Percentiles rank a stretch among this genome's conserved stretches.
phyloP scores from a whole-genome alignment of 306 rosid genomes.

The Rosa persica region DNA sequence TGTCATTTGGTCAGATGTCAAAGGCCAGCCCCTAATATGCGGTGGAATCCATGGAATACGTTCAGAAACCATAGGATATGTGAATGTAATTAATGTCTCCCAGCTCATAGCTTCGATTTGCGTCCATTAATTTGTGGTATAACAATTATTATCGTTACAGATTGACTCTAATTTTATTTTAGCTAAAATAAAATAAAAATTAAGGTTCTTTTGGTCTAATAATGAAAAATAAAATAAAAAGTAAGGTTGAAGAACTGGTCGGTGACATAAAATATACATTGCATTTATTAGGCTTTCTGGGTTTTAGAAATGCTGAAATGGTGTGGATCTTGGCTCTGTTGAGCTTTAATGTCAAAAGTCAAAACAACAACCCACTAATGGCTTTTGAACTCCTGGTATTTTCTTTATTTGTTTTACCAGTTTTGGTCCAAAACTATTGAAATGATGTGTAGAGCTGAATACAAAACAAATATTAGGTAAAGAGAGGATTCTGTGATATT shows the following conservation, averaged over 20 bases:
- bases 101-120: background rate
- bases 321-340: constrained; percentile 3
- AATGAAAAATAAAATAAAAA: background rate
- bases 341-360: background rate
- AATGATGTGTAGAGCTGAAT: background rate
- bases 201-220: too few relatives aligned
- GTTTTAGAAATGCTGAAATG: background rate
- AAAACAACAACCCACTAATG: background rate
- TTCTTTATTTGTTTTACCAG: background rate
- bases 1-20: background rate
- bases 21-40: background rate
- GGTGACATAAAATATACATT: background rate
- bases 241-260: background rate
- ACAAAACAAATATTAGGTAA: background rate
- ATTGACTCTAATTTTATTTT: background rate
- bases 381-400: background rate
- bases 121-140: background rate
- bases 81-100: constrained; percentile 3
- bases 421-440: background rate
- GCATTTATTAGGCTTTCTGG: background rate
- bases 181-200: background rate
- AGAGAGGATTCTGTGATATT: background rate
- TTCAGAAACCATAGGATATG: background rate
- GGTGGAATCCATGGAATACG: constrained; percentile 19
- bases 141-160: background rate